Conservation (phyloP, 352 stramenopile genomes). For the Phytophthora crassamura region DNA sequence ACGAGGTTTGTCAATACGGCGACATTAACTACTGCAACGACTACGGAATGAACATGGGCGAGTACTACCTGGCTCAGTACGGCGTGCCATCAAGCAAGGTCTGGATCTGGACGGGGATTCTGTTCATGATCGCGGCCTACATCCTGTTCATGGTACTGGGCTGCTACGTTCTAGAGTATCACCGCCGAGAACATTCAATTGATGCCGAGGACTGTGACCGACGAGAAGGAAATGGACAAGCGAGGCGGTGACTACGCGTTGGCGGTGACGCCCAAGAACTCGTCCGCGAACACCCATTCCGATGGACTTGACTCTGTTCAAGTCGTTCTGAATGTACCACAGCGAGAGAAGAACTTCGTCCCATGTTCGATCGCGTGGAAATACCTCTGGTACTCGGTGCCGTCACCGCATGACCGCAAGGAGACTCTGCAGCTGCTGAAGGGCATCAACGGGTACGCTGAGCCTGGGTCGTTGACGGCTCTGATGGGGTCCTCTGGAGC, state of each 20-base stretch:
- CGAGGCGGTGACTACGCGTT: constrained; percentile 11
- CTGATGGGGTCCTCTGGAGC: constrained; percentile 82
- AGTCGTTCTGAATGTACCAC: constrained; percentile 12
- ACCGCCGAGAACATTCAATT: constrained; percentile 28
- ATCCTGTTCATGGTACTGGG: constrained; percentile 37
- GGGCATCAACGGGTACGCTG: constrained; percentile 41
- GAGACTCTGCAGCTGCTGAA: background rate
- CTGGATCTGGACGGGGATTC: constrained; percentile 36
- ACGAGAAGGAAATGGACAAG: constrained; percentile 23
- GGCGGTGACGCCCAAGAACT: constrained; percentile 13
- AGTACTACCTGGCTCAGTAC: constrained; percentile 42
- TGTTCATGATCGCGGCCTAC: constrained; percentile 40
- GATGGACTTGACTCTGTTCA: background rate
- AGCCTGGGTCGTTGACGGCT: constrained; percentile 66
- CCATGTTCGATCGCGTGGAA: constrained; percentile 1
- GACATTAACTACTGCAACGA: constrained; percentile 25
- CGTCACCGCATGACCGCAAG: background rate
- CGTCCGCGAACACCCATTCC: constrained; percentile 12
- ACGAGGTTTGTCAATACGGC: constrained; percentile 34
- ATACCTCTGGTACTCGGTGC: background rate
- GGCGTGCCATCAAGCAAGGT: constrained; percentile 25
- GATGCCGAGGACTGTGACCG: background rate
- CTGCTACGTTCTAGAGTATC: constrained; percentile 41
- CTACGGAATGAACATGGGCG: constrained; percentile 36
- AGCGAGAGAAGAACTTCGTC: constrained; percentile 1